These are phyloP conservation scores for Dendrocalamus latiflorus DNA, from an alignment of 202 grass and related monocot species.

Conservation along the genomic window DNA sequence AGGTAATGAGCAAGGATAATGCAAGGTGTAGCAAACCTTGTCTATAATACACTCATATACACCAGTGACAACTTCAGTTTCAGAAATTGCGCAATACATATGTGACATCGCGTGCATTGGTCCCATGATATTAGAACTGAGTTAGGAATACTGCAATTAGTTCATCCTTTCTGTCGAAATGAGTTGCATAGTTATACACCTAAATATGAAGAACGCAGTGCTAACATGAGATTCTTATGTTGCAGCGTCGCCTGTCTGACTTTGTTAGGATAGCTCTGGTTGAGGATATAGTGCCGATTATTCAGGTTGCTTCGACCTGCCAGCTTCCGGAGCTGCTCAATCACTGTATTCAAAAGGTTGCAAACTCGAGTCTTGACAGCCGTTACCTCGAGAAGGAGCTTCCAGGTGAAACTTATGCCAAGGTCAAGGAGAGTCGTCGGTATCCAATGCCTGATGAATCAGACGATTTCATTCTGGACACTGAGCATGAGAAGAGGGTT, in stretches of 20 bases:
- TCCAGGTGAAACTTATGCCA: constrained; percentile 9
- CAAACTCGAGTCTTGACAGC: constrained; percentile 11
- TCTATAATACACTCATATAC: neutral
- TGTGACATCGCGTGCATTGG: neutral
- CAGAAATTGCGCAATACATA: neutral
- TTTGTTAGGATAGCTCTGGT: constrained; percentile 35
- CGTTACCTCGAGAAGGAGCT: constrained; percentile 58
- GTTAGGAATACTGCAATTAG: neutral
- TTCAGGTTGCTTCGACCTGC: constrained; percentile 40
- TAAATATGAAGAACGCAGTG: neutral
- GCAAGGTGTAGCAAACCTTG: neutral
- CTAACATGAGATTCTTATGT: neutral
- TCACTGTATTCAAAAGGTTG: constrained; percentile 40
- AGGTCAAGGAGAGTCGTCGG: constrained; percentile 16
- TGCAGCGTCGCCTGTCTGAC: constrained; percentile 53
- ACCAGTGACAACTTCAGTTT: neutral
- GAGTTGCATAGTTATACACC: neutral
- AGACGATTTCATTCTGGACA: constrained; percentile 4
- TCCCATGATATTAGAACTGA: neutral
- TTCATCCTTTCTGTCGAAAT: neutral
- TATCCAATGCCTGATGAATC: neutral
- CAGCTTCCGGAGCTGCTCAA: constrained; percentile 34
- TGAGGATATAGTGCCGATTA: constrained; percentile 45
- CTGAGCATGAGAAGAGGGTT: constrained; percentile 42
- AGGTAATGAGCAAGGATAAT: constrained; percentile 20